A percentile compares a stretch with the other conserved stretches of the same genome.
These are phyloP conservation scores for Tarenaya hassleriana DNA, from an alignment of 345 rosid genomes.

Conservation along the genomic window DNA sequence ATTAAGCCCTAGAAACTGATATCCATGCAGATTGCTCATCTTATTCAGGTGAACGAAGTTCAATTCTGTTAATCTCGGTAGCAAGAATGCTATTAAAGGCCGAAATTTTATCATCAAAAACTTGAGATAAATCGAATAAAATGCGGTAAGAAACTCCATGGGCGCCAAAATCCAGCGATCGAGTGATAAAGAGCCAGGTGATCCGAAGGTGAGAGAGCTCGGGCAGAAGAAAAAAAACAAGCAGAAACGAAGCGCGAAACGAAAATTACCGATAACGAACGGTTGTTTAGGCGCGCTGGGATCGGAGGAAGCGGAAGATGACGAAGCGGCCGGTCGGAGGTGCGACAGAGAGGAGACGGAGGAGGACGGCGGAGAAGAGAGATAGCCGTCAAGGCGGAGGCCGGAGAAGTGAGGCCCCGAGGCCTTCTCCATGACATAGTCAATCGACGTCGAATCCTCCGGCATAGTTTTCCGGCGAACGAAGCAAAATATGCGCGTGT, in stretches of 20 bases:
- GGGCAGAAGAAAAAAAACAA: background rate
- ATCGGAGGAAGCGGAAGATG: slow-evolving; percentile 25
- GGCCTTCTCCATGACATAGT: slow-evolving; percentile 93
- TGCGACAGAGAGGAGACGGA: slow-evolving; percentile 36
- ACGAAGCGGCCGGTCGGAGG: slow-evolving; percentile 19
- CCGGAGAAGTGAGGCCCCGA: slow-evolving; percentile 99
- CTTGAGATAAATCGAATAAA: slow-evolving; percentile 19
- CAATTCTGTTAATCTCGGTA: background rate
- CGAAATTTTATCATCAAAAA: slow-evolving; percentile 6
- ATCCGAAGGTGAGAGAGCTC: slow-evolving; percentile 14
- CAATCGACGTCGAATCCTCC: slow-evolving; percentile 53
- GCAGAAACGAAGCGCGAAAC: background rate
- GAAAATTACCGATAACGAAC: slow-evolving; percentile 68
- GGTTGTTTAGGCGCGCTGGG: slow-evolving; percentile 52
- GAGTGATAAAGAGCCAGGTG: background rate
- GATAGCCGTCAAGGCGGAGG: slow-evolving; percentile 70
- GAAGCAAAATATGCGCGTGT: background rate
- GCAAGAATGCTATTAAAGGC: background rate
- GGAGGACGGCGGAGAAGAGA: slow-evolving; percentile 49
- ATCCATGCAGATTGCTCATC: background rate
- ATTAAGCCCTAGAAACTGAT: background rate
- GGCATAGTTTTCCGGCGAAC: slow-evolving; percentile 27
- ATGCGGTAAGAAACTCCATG: background rate
- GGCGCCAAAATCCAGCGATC: slow-evolving; percentile 2
- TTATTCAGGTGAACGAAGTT: background rate